Conservation (phyloP, 345 rosid species). For the Moringa oleifera region DNA sequence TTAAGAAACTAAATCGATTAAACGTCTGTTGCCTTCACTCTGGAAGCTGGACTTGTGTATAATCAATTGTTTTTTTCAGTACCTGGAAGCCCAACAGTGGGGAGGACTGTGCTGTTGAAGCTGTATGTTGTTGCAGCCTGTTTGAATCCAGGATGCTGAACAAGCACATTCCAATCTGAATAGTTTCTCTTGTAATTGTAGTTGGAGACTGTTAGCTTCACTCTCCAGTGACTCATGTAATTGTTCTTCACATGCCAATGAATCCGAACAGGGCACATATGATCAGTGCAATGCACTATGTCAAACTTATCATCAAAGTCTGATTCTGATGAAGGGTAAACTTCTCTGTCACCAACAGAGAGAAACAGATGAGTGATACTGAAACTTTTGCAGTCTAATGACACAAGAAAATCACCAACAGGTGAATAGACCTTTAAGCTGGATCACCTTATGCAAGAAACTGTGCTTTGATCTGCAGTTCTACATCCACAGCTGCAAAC, state of each 20-base stretch:
- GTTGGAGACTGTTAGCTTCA: slow-evolving; percentile 62
- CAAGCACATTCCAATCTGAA: slow-evolving; percentile 71
- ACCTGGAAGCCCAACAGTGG: slow-evolving; percentile 41
- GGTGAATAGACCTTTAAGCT: too few species aligned
- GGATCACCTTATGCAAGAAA: slow-evolving; percentile 45
- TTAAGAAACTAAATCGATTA: too few species aligned
- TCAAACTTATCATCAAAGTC: slow-evolving; percentile 15
- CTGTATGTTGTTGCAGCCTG: slow-evolving; percentile 31
- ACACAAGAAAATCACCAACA: too few species aligned
- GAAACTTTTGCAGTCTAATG: too few species aligned
- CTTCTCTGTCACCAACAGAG: slow-evolving; percentile 25
- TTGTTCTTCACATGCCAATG: slow-evolving; percentile 94
- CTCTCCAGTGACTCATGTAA: slow-evolving; percentile 72
- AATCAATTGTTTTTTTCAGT: too few species aligned
- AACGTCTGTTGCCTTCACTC: too few species aligned
- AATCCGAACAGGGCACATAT: slow-evolving; percentile 70
- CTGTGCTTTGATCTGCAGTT: slow-evolving; percentile 25
- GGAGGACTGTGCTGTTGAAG: slow-evolving; percentile 48
- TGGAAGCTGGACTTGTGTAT: too few species aligned
- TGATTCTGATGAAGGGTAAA: slow-evolving; percentile 6
- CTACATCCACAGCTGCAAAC: slow-evolving; percentile 62
- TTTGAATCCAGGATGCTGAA: slow-evolving; percentile 55
- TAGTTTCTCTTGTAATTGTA: slow-evolving; percentile 57
- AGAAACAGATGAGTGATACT: background rate
- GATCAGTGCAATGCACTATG: slow-evolving; percentile 47